Base-by-base conservation (phyloP, 371 early-diverging fungal genomes). In the Mucor circinelloides region DNA sequence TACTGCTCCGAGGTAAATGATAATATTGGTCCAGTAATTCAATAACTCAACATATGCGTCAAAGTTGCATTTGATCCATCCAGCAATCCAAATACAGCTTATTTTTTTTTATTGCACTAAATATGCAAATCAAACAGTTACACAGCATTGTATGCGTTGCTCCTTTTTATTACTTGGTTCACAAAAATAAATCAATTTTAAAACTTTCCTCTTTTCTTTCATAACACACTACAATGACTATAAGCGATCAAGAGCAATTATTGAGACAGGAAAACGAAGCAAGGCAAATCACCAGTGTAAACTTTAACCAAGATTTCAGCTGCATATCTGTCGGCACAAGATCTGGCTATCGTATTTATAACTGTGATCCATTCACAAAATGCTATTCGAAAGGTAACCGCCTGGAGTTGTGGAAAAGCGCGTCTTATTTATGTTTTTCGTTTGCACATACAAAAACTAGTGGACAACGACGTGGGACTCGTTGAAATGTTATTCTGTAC, bases 401-500 rank as follows among this genome's bases (percentile, higher is more conserved):
- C n/a, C 23, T 42, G 31, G 6, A 4, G 48, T 28, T 12, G 28
- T 23, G 25, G 6, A 8, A 9, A 32, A 36, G 31, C 58, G 36
- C 32, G 58, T 36, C 6, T 34, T 57, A 5, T 40, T 56, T 40
- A 42, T 42, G 19, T 9, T n/a, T 0, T 4, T 25, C 3, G 1
- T 7, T 40, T 28, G 21, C 15, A 28, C 7, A 17, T 67, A 87
- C 40, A 17, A 13, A 17, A 17, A 17, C 5, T 17, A 40, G 90
- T 79, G 44, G 89, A 89, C 66, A 90, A 90, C 38, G 94, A 93
- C 7, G 91, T 93, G 23, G 91, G 93, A 15, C 90, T 94, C 38
- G 91, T 92, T n/a, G 96, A 95, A 76, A 97, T 96, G 95, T 79
- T 97, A 36, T 96, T 96, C 66, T 90, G 89, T 68, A 95, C 97